phyloP scores from a whole-genome alignment of 2,329 filamentous ascomycete species.

The Phoma sp. region DNA sequence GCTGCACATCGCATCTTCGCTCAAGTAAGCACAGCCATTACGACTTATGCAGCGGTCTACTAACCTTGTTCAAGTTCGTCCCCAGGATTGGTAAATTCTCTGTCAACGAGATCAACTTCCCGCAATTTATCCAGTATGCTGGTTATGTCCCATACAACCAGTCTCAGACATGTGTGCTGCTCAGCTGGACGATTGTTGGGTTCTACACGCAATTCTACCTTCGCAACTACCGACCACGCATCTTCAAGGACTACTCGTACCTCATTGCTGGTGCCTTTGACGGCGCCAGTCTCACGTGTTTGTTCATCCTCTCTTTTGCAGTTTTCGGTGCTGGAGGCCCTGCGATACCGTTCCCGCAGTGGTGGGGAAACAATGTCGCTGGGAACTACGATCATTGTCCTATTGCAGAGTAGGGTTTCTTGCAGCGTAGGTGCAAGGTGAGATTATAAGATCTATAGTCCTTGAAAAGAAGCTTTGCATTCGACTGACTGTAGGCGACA shows the following conservation, averaged over 20 bases:
- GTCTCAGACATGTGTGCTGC: conserved; percentile 20
- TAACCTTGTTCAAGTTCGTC: conserved; percentile 10
- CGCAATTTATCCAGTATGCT: conserved; percentile 24
- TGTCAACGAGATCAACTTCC: conserved; percentile 23
- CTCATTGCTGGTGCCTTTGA: conserved; percentile 24
- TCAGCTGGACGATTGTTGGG: conserved; percentile 24
- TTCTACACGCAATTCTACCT: conserved; percentile 26
- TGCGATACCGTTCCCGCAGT: conserved; percentile 18
- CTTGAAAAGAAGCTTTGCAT: too few relatives aligned
- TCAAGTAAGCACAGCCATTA: background rate
- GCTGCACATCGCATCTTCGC: conserved; percentile 18
- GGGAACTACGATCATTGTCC: conserved; percentile 25
- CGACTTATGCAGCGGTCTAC: background rate
- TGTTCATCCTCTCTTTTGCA: conserved; percentile 25
- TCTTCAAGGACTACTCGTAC: conserved; percentile 28
- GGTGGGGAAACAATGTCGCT: conserved; percentile 25
- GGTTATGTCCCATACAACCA: conserved; percentile 26
- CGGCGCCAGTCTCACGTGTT: conserved; percentile 20
- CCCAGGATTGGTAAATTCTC: conserved; percentile 21
- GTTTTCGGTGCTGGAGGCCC: conserved; percentile 24
- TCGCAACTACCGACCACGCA: conserved; percentile 24
- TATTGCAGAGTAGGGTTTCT: conserved; percentile 17
- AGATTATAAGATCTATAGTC: too few relatives aligned
- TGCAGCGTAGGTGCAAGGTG: too few relatives aligned
- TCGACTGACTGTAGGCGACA: too few relatives aligned